phyloP scores from a whole-genome alignment of 2,329 filamentous ascomycete species.

The Fusarium sublunatum region DNA sequence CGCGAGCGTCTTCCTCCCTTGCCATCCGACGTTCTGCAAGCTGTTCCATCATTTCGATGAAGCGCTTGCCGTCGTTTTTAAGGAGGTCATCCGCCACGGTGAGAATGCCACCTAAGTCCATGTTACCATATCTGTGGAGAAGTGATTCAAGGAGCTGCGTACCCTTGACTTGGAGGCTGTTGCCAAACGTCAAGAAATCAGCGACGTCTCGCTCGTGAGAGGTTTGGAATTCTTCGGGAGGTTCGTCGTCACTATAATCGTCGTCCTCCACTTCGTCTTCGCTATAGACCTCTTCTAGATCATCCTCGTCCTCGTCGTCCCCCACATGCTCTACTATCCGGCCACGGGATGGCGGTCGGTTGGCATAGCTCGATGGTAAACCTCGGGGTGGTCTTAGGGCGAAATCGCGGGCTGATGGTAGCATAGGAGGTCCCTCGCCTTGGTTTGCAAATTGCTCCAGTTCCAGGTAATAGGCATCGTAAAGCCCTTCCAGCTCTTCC shows the following conservation, averaged over 20 bases:
- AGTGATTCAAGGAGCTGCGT: slow-evolving; percentile 61
- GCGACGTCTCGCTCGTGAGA: slow-evolving; percentile 73
- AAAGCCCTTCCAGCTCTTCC: slow-evolving; percentile 95
- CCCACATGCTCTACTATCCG: slow-evolving; percentile 76
- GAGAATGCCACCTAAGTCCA: slow-evolving; percentile 86
- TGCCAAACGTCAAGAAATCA: slow-evolving; percentile 98
- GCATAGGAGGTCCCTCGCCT: slow-evolving; percentile 70
- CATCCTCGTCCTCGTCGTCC: slow-evolving; percentile 67
- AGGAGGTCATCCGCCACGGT: slow-evolving; percentile 98
- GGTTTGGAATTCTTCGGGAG: slow-evolving; percentile 74
- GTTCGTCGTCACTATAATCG: slow-evolving; percentile 74
- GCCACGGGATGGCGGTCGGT: slow-evolving; percentile 77
- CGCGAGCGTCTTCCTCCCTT: slow-evolving; percentile 85
- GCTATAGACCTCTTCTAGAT: slow-evolving; percentile 61
- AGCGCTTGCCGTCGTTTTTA: slow-evolving; percentile 99
- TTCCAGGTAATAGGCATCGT: slow-evolving; percentile 98
- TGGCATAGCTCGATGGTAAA: slow-evolving; percentile 67
- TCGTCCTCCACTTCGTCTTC: slow-evolving; percentile 67
- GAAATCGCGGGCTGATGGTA: slow-evolving; percentile 67
- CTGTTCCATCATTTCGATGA: slow-evolving; percentile 99
- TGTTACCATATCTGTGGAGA: slow-evolving; percentile 59
- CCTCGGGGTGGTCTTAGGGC: slow-evolving; percentile 68
- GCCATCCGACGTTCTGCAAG: slow-evolving; percentile 97
- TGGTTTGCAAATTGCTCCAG: slow-evolving; percentile 97
- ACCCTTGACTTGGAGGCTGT: slow-evolving; percentile 94